These are phyloP conservation scores for Pseudotulostoma volvatum DNA, from an alignment of 495 filamentous ascomycete genomes.

Conservation along the genomic window DNA sequence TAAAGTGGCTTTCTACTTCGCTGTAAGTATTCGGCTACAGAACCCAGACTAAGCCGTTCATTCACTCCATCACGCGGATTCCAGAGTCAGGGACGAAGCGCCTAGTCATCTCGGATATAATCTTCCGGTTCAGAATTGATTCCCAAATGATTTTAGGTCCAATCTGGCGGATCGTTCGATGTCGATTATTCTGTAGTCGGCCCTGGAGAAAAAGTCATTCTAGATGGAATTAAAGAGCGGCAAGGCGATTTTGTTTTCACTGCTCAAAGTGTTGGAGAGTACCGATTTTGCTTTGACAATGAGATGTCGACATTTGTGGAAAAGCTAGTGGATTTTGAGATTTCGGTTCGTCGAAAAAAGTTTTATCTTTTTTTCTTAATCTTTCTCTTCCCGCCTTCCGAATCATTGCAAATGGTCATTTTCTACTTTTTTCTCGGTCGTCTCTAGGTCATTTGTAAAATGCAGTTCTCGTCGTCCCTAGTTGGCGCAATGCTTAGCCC, in stretches of 20 bases:
- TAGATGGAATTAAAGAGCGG: conserved; percentile 81
- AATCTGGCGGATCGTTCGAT: conserved; percentile 93
- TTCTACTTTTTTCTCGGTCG: not conserved
- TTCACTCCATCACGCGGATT: too few relatives aligned
- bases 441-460: conserved; percentile 1
- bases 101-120: too few relatives aligned
- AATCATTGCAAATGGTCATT: too few relatives aligned
- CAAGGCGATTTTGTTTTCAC: conserved; percentile 99
- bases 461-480: too few relatives aligned
- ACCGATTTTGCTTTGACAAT: conserved; percentile 96
- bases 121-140: too few relatives aligned
- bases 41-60: too few relatives aligned
- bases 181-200: conserved; percentile 81
- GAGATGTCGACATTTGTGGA: conserved; percentile 96
- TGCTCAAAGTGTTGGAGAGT: conserved; percentile 81
- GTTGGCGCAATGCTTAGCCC: too few relatives aligned
- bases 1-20: conserved; percentile 98
- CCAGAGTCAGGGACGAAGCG: too few relatives aligned
- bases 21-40: conserved; percentile 58
- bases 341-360: conserved; percentile 53
- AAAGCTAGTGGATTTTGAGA: conserved; percentile 98
- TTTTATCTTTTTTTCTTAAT: not conserved
- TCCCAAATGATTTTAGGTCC: conserved; percentile 42
- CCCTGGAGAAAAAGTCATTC: conserved; percentile 63
- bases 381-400: not conserved